Conservation (phyloP, 176 grass and related monocot species). For the Microstegium vimineum region DNA sequence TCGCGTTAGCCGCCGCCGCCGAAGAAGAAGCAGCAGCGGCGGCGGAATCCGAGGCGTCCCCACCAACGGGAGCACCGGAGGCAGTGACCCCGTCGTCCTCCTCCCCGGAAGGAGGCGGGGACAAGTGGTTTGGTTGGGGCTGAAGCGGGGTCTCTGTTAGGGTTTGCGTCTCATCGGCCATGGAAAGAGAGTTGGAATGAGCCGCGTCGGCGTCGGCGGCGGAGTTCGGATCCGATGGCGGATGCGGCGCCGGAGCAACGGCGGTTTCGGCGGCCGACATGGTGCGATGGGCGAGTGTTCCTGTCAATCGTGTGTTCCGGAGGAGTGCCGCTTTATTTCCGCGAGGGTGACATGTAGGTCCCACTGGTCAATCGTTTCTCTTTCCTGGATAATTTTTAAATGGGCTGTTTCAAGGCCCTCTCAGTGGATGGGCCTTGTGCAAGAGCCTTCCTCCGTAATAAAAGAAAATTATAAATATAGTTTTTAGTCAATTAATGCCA, state of each 20-base stretch:
- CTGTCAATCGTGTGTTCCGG: not conserved
- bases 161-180: not conserved
- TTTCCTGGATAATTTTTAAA: not conserved
- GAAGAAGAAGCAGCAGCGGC: not conserved
- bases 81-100: slow-evolving; percentile 36
- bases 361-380: not conserved
- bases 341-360: not conserved
- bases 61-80: not conserved
- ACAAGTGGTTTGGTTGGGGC: slow-evolving; percentile 7
- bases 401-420: not conserved
- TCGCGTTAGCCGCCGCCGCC: not conserved
- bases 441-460: not conserved
- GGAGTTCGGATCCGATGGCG: slow-evolving; percentile 9
- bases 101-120: slow-evolving; percentile 38
- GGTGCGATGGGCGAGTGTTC: not conserved
- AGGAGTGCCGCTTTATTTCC: not conserved
- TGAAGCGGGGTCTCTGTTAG: not conserved
- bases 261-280: slow-evolving; percentile 50
- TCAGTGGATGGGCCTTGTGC: not conserved
- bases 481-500: too few species aligned
- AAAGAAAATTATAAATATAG: too few species aligned
- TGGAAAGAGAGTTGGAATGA: not conserved
- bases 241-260: slow-evolving; percentile 52
- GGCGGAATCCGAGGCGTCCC: slow-evolving; percentile 2
- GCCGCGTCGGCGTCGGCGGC: not conserved